Conservation (phyloP, 306 rosid genomes). For the Vicia villosa region DNA sequence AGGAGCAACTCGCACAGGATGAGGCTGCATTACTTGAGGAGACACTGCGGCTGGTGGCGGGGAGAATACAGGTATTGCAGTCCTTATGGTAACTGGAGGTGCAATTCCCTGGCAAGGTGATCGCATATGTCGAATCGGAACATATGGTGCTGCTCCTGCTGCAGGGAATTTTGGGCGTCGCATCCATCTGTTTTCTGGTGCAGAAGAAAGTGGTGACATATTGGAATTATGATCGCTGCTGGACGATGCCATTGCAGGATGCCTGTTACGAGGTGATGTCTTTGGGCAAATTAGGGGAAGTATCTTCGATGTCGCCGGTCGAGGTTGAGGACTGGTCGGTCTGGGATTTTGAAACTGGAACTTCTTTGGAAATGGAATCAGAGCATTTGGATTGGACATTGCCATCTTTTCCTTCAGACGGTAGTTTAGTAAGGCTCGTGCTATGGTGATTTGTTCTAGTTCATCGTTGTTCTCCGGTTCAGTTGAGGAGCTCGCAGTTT, state of each 20-base stretch:
- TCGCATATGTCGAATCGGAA: slow-evolving; percentile 81
- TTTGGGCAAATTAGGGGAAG: slow-evolving; percentile 86
- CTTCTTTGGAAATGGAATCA: slow-evolving; percentile 70
- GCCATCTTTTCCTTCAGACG: slow-evolving; percentile 81
- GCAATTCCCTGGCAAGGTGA: slow-evolving; percentile 83
- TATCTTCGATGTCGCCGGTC: slow-evolving; percentile 75
- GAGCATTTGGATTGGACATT: slow-evolving; percentile 67
- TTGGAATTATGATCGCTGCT: slow-evolving; percentile 41
- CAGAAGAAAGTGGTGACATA: slow-evolving; percentile 37
- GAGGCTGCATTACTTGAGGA: slow-evolving; percentile 50
- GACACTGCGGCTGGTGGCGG: slow-evolving; percentile 61
- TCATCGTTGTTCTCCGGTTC: slow-evolving; percentile 90
- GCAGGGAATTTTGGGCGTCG: slow-evolving; percentile 73
- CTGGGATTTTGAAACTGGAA: slow-evolving; percentile 71
- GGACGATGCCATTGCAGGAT: slow-evolving; percentile 31
- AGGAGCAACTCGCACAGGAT: slow-evolving; percentile 65
- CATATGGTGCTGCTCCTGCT: slow-evolving; percentile 81
- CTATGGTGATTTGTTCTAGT: slow-evolving; percentile 91
- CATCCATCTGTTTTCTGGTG: slow-evolving; percentile 55
- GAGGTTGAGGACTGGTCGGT: slow-evolving; percentile 90
- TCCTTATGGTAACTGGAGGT: slow-evolving; percentile 87
- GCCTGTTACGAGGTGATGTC: slow-evolving; percentile 58
- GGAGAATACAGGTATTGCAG: slow-evolving; percentile 81
- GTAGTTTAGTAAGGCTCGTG: slow-evolving; percentile 77
- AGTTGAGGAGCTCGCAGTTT: slow-evolving; percentile 79